These are phyloP conservation scores for Trypanosomatidae sp. DNA, from an alignment of 208 protist species.

Conservation along the genomic window DNA sequence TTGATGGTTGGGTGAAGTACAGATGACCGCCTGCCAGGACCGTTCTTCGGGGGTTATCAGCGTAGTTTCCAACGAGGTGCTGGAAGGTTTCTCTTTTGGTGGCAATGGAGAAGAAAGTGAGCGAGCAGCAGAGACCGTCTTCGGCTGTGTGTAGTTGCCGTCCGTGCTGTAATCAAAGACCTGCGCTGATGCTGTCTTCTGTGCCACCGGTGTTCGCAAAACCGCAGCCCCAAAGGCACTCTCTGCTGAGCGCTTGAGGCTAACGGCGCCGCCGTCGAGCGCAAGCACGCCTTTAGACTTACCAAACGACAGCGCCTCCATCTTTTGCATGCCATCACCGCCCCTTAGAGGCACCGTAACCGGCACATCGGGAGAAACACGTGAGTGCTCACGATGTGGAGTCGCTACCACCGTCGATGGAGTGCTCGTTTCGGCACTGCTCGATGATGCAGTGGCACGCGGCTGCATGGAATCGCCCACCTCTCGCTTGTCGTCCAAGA, in stretches of 20 bases:
- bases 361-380: neutral
- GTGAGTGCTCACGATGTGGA: neutral
- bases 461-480: neutral
- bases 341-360: conserved; percentile 24
- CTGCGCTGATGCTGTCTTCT: neutral
- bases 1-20: neutral
- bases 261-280: neutral
- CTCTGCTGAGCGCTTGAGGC: conserved; percentile 1
- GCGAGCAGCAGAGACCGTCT: conserved; percentile 18
- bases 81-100: neutral
- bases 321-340: conserved; percentile 75
- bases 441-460: neutral
- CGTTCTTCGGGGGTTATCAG: neutral
- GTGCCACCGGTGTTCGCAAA: neutral
- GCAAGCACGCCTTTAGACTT: conserved; percentile 26
- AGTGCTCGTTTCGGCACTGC: neutral
- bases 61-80: neutral
- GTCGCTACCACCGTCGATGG: neutral
- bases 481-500: neutral
- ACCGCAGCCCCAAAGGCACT: neutral
- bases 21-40: neutral
- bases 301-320: conserved; percentile 56
- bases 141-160: conserved; percentile 21
- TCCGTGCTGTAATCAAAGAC: conserved; percentile 3
- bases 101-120: neutral